Evolutionary conservation across 495 filamentous ascomycete genomes (phyloP), one percentile per base, ranked within the genome.

Genomic region (Penicillium desertorum): DNA sequence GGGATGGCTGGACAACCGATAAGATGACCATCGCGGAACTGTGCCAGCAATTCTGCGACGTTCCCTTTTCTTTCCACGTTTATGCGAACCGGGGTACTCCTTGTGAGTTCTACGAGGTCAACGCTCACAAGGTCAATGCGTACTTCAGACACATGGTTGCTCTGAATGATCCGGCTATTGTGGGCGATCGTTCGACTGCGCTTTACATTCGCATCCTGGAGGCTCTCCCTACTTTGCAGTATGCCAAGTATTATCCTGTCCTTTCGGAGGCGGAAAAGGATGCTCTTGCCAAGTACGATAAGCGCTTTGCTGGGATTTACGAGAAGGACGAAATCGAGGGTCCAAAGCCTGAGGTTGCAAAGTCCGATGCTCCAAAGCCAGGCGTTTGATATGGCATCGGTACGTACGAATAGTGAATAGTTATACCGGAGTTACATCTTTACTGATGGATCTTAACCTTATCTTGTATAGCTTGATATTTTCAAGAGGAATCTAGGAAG

Each of bases 1-100:
- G 53, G 53, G 53, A 55, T 17, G 53, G 43, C 14, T 55, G 43
- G 53, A 55, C 53, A 5, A 55, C 43, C 2, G 42, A 47, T 22
- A 22, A 7, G 2, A 10, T 8, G 7, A 47, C 43, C 22, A 37
- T 55, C 7, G 10, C 9, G 2, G 32, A 46, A 22, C 16, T 55
- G 8, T 46, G 53, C 30, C 32, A 37, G 6, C 4, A 27, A 2
- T 47, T 46, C 20, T 23, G 8, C 14, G 44, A 55, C 8, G 43
- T 55, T 22, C 32, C 20, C 5, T 46, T 55, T 9, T 39, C 6
- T 0, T 16, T 55, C 8, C 53, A 37, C 6, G 23, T 55, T 36
- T 55, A 55, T 55, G 53, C 53, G n/a, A 32, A 43, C 17, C 51
- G 41, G 0, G 44, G 32, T 3, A 34, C 22, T 23, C 53, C 53